phyloP scores from a whole-genome alignment of 176 grass and related monocot species.

The Tillandsia leiboldiana region DNA sequence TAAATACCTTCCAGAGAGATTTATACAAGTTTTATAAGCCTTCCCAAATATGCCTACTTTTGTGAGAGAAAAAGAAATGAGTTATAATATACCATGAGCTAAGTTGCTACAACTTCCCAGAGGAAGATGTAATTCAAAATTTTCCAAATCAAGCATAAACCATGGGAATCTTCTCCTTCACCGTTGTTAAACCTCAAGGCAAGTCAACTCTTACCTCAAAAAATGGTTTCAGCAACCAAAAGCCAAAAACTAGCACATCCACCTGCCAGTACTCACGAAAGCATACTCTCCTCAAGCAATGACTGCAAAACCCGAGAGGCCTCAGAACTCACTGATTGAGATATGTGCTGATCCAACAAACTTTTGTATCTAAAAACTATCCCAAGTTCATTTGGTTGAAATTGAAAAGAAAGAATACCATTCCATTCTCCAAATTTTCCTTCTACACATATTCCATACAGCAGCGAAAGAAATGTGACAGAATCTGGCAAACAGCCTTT shows the following conservation, averaged over 20 bases:
- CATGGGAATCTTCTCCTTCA: neutral
- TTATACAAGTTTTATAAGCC: neutral
- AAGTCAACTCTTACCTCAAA: neutral
- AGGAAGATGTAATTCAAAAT: neutral
- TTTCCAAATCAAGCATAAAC: constrained; percentile 1
- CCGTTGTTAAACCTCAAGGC: neutral
- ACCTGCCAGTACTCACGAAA: neutral
- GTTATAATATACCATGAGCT: neutral
- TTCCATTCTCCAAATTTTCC: constrained; percentile 44
- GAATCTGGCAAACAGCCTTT: constrained; percentile 39
- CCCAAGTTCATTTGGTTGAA: constrained; percentile 41
- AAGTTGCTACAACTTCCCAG: neutral
- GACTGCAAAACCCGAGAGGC: constrained; percentile 19
- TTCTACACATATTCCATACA: constrained; percentile 78
- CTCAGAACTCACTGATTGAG: constrained; percentile 16
- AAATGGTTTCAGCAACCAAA: neutral
- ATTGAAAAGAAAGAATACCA: constrained; percentile 34
- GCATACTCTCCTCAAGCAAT: constrained; percentile 21
- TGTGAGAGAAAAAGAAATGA: neutral
- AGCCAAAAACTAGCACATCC: constrained; percentile 1
- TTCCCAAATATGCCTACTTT: neutral
- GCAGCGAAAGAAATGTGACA: constrained; percentile 64
- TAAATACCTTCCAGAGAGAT: neutral
- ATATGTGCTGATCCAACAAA: constrained; percentile 39
- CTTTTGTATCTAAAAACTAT: constrained; percentile 31